Base-by-base conservation (phyloP, 2,329 filamentous ascomycete species). In the Magnaporthiopsis rhizophila region DNA sequence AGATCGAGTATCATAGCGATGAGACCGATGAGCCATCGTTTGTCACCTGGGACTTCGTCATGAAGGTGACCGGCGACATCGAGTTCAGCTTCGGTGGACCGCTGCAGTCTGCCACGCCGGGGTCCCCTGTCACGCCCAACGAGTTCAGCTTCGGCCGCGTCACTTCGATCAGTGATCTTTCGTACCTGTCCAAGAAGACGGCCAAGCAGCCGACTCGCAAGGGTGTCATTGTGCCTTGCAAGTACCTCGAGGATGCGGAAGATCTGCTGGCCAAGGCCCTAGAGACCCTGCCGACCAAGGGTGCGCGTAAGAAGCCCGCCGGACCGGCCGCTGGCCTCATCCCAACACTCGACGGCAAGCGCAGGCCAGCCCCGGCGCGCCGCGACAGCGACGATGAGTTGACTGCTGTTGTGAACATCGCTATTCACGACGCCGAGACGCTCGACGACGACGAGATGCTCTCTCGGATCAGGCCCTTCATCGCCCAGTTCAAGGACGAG, bases 151-250 rank as follows among this genome's bases (percentile, higher is more conserved):
- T 93, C 76, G 91, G 92, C 79, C 88, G 93, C 70, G 89, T 98
- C 72, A 88, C 90, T 79, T 98, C 95, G 64, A 95, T 99, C 76
- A 97, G 92, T 76, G 95, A 99, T 74, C 91, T 99, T 89, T 91
- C 92, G 21, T 97, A 96, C 76, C 80, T 97, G 66, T 83, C 86
- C 66, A 86, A 86, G 68, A 89, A 89, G 74, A 84, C 86, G 63
- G 85, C 89, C 58, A 82, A 87, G 57, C 93, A 97, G 77, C 90
- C 91, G 45, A 86, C 84, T 36, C 87, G 95, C 72, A 96, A 95
- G 81, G 95, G 95, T 85, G 92, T 96, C 64, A 95, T 99, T 68
- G 87, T 97, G 59, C 93, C 95, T 38, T 92, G 96, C 71, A 89
- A 89, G 72, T 99, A 96, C 78, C 81, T 99, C 58, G 95, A 99